A percentile compares a stretch with the other conserved stretches of the same genome.
Evolutionary conservation across 306 rosid genomes (phyloP).

Genomic region (Lagenaria siceraria): DNA sequence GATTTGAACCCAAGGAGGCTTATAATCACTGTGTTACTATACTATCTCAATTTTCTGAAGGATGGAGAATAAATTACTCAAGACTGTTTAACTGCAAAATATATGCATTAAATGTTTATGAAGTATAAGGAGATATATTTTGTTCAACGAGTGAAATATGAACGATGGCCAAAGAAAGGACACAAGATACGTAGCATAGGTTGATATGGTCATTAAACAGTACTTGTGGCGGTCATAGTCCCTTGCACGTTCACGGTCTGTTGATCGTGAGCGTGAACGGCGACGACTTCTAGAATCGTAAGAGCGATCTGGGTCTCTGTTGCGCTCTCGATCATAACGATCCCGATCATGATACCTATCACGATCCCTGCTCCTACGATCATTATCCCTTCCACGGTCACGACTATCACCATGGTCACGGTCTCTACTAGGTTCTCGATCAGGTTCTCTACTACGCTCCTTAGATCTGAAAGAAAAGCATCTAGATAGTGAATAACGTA

Average conservation of each 20-base stretch:
- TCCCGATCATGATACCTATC: constrained; percentile 79
- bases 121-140: not conserved
- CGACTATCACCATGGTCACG: constrained; percentile 57
- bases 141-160: not conserved
- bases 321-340: constrained; percentile 62
- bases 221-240: constrained; percentile 95
- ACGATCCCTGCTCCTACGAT: constrained; percentile 77
- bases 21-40: not conserved
- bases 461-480: constrained; percentile 34
- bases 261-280: constrained; percentile 78
- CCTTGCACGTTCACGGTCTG: constrained; percentile 66
- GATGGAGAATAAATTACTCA: not conserved
- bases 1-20: not conserved
- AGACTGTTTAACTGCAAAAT: not conserved
- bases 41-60: not conserved
- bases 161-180: not conserved
- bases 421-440: constrained; percentile 71
- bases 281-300: constrained; percentile 68
- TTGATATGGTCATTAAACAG: not conserved
- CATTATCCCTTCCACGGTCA: constrained; percentile 62
- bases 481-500: not conserved
- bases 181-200: not conserved
- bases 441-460: constrained; percentile 73
- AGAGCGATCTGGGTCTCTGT: constrained; percentile 52
- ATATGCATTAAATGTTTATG: not conserved